These are phyloP conservation scores for Plasmodium cynomolgi DNA, from an alignment of 169 alveolate species.

Conservation along the genomic window DNA sequence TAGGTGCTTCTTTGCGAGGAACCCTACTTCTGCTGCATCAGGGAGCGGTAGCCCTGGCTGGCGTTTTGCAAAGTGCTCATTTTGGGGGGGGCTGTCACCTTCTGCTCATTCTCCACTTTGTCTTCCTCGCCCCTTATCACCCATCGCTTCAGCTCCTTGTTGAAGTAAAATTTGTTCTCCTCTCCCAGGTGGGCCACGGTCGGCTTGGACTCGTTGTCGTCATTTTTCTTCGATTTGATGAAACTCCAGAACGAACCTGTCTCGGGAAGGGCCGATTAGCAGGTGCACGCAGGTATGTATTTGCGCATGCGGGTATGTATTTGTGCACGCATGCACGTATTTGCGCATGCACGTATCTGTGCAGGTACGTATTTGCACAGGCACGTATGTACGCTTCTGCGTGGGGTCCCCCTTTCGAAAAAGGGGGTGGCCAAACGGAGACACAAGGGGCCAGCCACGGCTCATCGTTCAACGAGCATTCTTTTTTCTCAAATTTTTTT, in stretches of 20 bases:
- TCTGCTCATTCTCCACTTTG: slow-evolving; percentile 71
- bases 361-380: background rate
- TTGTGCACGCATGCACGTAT: background rate
- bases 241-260: slow-evolving; percentile 72
- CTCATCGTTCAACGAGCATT: background rate
- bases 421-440: background rate
- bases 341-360: too few species aligned
- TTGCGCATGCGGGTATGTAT: background rate
- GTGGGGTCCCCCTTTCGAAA: background rate
- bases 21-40: slow-evolving; percentile 63
- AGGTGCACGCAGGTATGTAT: background rate
- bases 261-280: background rate
- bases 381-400: background rate
- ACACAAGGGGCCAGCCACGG: background rate
- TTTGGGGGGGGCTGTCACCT: slow-evolving; percentile 57
- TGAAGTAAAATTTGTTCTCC: slow-evolving; percentile 89
- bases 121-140: slow-evolving; percentile 91
- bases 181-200: slow-evolving; percentile 86
- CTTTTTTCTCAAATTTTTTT: too few species aligned
- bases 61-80: slow-evolving; percentile 50
- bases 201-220: slow-evolving; percentile 39
- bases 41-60: slow-evolving; percentile 34
- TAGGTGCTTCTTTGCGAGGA: background rate
- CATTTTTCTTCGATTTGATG: slow-evolving; percentile 62
- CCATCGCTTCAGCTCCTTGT: slow-evolving; percentile 88